Base-by-base conservation (phyloP, 768 basidiomycete genomes). In the Serendipita vermifera region DNA sequence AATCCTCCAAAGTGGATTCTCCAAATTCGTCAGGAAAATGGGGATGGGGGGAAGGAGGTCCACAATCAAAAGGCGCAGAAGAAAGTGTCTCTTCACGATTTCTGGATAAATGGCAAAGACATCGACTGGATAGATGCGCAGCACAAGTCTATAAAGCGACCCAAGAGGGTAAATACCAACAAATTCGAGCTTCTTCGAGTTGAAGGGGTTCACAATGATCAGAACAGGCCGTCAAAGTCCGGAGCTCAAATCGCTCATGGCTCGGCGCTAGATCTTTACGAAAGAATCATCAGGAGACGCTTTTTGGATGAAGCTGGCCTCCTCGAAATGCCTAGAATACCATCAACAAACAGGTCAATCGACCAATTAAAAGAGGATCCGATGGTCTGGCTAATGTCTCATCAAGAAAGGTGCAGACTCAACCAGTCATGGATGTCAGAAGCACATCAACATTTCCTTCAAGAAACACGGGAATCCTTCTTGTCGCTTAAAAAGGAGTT, bases 301-400 rank as follows among this genome's bases (percentile, higher is more conserved):
- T n/a, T n/a, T n/a, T n/a, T n/a, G n/a, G n/a, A n/a, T n/a, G n/a
- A n/a, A n/a, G n/a, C n/a, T n/a, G n/a, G n/a, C n/a, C n/a, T 75
- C 5, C 43, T 61, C 2, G 56, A 38, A 1, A 57, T 73, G 7
- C 80, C 79, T 1, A 33, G 56, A 0, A 55, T 74, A 2, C 78
- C 78, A 3, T 40, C 57, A 0, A 57, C 63, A 0, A 43, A 63
- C 59, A 73, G 78, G 1, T 46, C 67, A 2, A 39, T 82, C 11
- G 64, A 68, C 1, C 62, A 60, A 3, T 67, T 80, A 9, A 65
- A 63, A 0, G 60, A 62, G 11, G 69, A 62, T 1, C 3, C 11
- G 14, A 64, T 70, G 29, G 68, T 83, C 17, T 86, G 83, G 84
- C 51, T 59, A 0, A 73, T 83, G 72, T 79, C 79, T 2, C 40